A percentile compares a stretch with the other conserved stretches of the same genome.
Evolutionary conservation across 2,329 filamentous ascomycete species (phyloP).

Genomic region (Trichophyton rubrum): DNA sequence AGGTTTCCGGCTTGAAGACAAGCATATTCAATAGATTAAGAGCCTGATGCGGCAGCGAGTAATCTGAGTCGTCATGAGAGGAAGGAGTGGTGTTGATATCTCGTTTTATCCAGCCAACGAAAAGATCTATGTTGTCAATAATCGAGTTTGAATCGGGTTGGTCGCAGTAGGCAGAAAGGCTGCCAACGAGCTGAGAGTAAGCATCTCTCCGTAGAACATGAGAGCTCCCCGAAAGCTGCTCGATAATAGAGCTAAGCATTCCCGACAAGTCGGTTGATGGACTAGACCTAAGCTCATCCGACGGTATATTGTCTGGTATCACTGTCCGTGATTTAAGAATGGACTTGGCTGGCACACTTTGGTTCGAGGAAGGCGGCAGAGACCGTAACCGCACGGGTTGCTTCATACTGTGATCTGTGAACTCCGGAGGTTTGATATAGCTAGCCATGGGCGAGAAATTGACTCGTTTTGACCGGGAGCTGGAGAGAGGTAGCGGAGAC

Average conservation of each 20-base stretch:
- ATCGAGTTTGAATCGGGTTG: constrained; percentile 63
- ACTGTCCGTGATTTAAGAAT: constrained; percentile 62
- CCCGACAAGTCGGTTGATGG: constrained; percentile 51
- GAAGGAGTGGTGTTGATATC: constrained; percentile 56
- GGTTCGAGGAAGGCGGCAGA: constrained; percentile 37
- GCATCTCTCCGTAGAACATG: constrained; percentile 66
- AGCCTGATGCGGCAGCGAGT: constrained; percentile 62
- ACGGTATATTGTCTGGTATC: constrained; percentile 30
- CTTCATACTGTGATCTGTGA: constrained; percentile 17
- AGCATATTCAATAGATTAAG: constrained; percentile 66
- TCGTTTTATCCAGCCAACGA: constrained; percentile 71
- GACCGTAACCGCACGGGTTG: constrained; percentile 35
- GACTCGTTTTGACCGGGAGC: constrained; percentile 44
- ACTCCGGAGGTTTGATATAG: constrained; percentile 38
- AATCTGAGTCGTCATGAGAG: constrained; percentile 45
- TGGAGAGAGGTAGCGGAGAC: constrained; percentile 23
- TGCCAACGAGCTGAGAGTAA: constrained; percentile 65
- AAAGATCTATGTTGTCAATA: constrained; percentile 59
- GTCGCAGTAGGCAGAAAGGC: constrained; percentile 69
- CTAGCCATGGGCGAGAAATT: constrained; percentile 49
- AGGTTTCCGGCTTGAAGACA: constrained; percentile 59
- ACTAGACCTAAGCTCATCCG: constrained; percentile 33
- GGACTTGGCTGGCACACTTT: constrained; percentile 49
- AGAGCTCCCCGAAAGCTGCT: constrained; percentile 65
- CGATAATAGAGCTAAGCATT: constrained; percentile 75